A percentile compares a stretch with the other conserved stretches of the same genome.
These are phyloP conservation scores for Juglanconis oblonga DNA, from an alignment of 2,329 filamentous ascomycete species.

Conservation along the genomic window DNA sequence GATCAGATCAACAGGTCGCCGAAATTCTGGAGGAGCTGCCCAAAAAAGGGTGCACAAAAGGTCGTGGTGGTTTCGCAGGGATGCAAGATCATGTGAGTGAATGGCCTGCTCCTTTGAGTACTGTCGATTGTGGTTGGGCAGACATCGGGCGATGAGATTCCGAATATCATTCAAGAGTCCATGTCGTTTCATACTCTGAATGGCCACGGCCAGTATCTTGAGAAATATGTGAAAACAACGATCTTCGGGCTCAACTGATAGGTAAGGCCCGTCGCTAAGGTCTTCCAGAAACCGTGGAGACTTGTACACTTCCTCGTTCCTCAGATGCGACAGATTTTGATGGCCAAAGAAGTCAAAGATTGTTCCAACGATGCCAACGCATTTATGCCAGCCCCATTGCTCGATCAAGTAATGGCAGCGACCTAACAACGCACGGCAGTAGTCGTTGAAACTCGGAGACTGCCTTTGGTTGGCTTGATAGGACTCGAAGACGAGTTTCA, in stretches of 20 bases:
- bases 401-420: constrained; percentile 62
- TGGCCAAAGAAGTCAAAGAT: constrained; percentile 68
- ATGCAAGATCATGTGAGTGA: constrained; percentile 58
- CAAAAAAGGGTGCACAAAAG: constrained; percentile 65
- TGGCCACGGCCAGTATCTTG: constrained; percentile 59
- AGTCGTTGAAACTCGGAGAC: constrained; percentile 61
- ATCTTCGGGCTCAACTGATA: constrained; percentile 53
- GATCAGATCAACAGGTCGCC: constrained; percentile 52
- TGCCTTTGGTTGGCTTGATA: constrained; percentile 57
- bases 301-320: constrained; percentile 61
- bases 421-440: constrained; percentile 56
- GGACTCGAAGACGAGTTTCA: constrained; percentile 56
- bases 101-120: constrained; percentile 62
- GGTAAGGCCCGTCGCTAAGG: constrained; percentile 42
- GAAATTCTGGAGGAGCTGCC: constrained; percentile 54
- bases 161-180: constrained; percentile 54
- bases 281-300: constrained; percentile 62
- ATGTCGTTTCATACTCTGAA: constrained; percentile 47
- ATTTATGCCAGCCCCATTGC: constrained; percentile 64
- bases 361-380: constrained; percentile 54
- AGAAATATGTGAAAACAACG: constrained; percentile 66
- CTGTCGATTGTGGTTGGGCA: constrained; percentile 65
- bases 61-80: constrained; percentile 67
- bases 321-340: constrained; percentile 58
- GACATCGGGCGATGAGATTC: constrained; percentile 58